phyloP scores from a whole-genome alignment of 2,329 filamentous ascomycete species.

The Aspergillus versicolor region DNA sequence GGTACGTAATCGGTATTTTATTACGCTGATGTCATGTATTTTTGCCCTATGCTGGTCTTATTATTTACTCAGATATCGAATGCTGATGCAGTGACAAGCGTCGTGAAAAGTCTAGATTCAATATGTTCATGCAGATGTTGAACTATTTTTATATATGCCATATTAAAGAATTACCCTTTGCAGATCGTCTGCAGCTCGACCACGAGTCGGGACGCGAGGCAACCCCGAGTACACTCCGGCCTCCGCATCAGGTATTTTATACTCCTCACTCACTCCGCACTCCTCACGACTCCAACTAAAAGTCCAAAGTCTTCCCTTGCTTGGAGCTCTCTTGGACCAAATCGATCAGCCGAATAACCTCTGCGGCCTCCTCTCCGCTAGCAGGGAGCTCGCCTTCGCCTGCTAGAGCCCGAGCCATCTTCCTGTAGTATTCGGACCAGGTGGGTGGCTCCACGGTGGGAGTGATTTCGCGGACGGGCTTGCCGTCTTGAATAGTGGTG shows the following conservation, averaged over 20 bases:
- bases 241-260: background rate
- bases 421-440: constrained; percentile 66
- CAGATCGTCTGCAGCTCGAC: too few relatives aligned
- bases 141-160: too few relatives aligned
- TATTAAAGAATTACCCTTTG: too few relatives aligned
- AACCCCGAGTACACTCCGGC: background rate
- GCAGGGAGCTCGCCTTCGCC: constrained; percentile 56
- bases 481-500: constrained; percentile 55
- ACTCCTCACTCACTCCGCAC: background rate
- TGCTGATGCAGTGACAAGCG: too few relatives aligned
- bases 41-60: background rate
- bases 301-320: constrained; percentile 49
- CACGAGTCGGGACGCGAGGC: background rate
- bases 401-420: constrained; percentile 53
- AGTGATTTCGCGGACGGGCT: constrained; percentile 50
- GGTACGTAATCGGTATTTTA: constrained; percentile 9
- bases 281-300: constrained; percentile 19
- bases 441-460: constrained; percentile 65
- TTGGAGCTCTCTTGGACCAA: constrained; percentile 54
- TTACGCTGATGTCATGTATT: constrained; percentile 15
- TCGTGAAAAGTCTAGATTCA: too few relatives aligned
- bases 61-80: too few relatives aligned
- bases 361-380: constrained; percentile 52
- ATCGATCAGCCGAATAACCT: constrained; percentile 59
- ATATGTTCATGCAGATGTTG: too few relatives aligned